phyloP scores from a whole-genome alignment of 1,139 yeast genomes.

The Taphrina confusa region DNA sequence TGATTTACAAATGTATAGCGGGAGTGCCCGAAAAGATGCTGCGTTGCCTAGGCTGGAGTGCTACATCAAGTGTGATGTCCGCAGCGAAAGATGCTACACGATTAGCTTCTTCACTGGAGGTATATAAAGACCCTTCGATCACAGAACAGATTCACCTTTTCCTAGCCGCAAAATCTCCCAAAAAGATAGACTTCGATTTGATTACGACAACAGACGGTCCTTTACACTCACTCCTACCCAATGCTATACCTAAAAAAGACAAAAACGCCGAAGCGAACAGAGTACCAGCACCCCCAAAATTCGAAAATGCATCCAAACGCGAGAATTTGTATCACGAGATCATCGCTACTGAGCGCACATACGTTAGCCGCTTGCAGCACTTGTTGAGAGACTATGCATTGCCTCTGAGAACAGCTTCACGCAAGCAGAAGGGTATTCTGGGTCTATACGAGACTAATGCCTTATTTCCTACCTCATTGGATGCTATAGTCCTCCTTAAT shows the following conservation, averaged over 20 bases:
- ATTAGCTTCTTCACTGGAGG: background rate
- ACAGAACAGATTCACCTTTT: conserved; percentile 1
- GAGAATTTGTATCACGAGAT: conserved; percentile 29
- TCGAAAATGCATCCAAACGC: conserved; percentile 29
- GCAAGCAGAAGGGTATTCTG: conserved; percentile 27
- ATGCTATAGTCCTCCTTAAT: conserved; percentile 34
- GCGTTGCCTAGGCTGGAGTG: background rate
- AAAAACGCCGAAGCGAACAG: background rate
- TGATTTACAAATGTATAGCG: too few relatives aligned
- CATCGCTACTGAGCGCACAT: conserved; percentile 33
- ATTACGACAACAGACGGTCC: background rate
- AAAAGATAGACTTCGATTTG: conserved; percentile 6
- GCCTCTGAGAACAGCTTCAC: conserved; percentile 26
- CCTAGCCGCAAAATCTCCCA: conserved; percentile 4
- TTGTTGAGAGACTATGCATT: conserved; percentile 32
- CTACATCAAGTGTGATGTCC: background rate
- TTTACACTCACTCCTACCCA: conserved; percentile 3
- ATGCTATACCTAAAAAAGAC: background rate
- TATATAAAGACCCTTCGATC: background rate
- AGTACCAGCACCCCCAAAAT: conserved; percentile 1
- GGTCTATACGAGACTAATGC: conserved; percentile 32
- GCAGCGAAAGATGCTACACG: background rate
- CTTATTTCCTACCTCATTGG: conserved; percentile 34
- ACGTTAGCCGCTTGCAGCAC: conserved; percentile 29
- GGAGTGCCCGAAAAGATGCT: background rate